Evolutionary conservation across 2,329 filamentous ascomycete genomes (phyloP), one percentile per base, ranked within the genome.

Genomic region (Berkeleyomyces rouxiae): DNA sequence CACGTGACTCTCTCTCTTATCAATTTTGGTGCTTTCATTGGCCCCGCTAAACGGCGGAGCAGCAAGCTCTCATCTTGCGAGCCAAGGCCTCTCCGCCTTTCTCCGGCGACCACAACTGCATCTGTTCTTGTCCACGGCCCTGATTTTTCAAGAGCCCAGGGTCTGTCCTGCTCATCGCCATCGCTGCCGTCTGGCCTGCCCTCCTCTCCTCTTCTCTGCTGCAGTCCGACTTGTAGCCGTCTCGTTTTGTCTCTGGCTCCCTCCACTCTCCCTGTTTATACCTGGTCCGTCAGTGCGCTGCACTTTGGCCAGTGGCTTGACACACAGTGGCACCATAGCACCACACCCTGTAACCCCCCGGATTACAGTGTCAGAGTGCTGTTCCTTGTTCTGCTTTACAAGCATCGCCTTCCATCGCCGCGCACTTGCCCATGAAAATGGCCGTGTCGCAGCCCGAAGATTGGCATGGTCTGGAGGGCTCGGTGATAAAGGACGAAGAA

Each of bases 401-500:
- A 13, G 36, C 6, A 44, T 59, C 58, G n/a, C 4, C 13, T 31
- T 43, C 33, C 11, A 47, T 59, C 40, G 58, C 58, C 36, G 10
- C 43, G n/a, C 40, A 37, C 16, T n/a, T 36, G 23, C 42, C 10
- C 11, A 36, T n/a, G 33, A 39, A 55, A 55, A 55, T 55, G 51
- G 33, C 51, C 11, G 36, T n/a, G 33, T 36, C 51, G 7, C 51
- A 39, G 7, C 9, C 11, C 23, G 51, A 59, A 46, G 63, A 65
- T 43, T 65, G 64, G 64, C 58, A 59, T 44, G 61, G 60, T 42
- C 57, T 59, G 31, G 65, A 66, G 10, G 60, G 62, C 33, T 63
- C 61, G 9, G 58, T 36, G 39, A 59, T 65, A 36, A 60, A 66
- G 16, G 90, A 96, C 68, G 83, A 85, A 0, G 90, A 95, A 66